Base-by-base conservation (phyloP, 768 basidiomycete genomes). In the Tulasnella sp. region DNA sequence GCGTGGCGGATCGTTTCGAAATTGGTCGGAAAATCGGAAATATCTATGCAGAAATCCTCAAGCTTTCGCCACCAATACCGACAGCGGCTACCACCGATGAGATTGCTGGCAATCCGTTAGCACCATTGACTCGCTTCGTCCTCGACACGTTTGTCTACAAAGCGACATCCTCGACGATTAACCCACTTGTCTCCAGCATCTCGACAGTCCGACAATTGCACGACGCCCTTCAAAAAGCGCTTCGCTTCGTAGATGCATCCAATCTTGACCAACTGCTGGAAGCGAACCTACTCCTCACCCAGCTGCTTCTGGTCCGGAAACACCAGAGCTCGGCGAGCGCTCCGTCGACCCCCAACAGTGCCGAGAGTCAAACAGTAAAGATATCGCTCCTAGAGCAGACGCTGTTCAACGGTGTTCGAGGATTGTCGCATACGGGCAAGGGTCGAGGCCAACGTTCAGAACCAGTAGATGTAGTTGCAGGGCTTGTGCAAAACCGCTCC, bases 1-100 rank as follows among this genome's bases (percentile, higher is more conserved):
- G 92, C 78, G 87, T 96, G 18, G 92, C 92, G 6, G 93, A 95
- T 83, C 89, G 93, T 52, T 97, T 94, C 83, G 93, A 95, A 86
- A 92, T 98, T 72, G 92, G 92, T 27, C 87, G 89, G 76, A 87
- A 91, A 21, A 87, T 95, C 36, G 88, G 91, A 14, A 86, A 87
- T 10, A 86, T 97, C 39, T 97, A 93, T 83, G 86, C 88, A 19
- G 88, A 89, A 56, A 88, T 96, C 18, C 84, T 97, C 71, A 79
- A 52, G 12, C 40, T 62, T 19, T 80, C 80, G n/a, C 83, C 84
- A 78, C 84, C 83, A 10, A 36, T 80, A 16, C 36, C 78, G 34
- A 36, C 71, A 14, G 21, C 27, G 36, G 52, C 31, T 52, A 48
- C 38, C 19, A 27, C 62, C 36, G 44, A 62, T 8, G 80, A 80